phyloP scores from a whole-genome alignment of 805 yeast genomes.

The Lachancea fermentati region DNA sequence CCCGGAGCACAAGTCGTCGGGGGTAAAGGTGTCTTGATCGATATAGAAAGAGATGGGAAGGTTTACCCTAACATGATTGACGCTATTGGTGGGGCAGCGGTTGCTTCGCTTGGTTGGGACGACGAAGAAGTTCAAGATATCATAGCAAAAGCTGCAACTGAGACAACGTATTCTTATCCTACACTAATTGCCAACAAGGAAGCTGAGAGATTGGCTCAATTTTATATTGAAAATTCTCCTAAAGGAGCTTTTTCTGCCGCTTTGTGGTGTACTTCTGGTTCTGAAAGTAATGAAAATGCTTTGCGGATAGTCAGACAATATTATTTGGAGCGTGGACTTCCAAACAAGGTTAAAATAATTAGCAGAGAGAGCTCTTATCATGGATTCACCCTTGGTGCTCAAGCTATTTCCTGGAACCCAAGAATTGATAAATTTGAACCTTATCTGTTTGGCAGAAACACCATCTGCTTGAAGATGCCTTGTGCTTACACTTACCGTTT shows the following conservation, averaged over 20 bases:
- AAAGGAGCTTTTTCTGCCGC: conserved; percentile 37
- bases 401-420: conserved; percentile 37
- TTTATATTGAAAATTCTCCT: conserved; percentile 38
- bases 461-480: conserved; percentile 26
- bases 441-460: conserved; percentile 22
- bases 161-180: conserved; percentile 37
- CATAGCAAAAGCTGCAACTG: conserved; percentile 35
- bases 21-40: conserved; percentile 40
- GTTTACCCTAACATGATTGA: conserved; percentile 34
- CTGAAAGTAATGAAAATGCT: conserved; percentile 65
- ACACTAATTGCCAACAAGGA: conserved; percentile 31
- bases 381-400: conserved; percentile 44
- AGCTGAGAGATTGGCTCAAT: conserved; percentile 40
- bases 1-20: conserved; percentile 37
- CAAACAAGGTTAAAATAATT: conserved; percentile 38
- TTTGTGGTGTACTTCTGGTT: conserved; percentile 54
- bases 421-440: conserved; percentile 34
- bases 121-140: conserved; percentile 34
- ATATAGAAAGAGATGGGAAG: conserved; percentile 38
- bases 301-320: conserved; percentile 51
- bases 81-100: conserved; percentile 51
- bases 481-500: conserved; percentile 34
- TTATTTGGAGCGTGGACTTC: conserved; percentile 39
- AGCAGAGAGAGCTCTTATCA: conserved; percentile 43
- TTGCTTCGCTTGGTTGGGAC: conserved; percentile 42